Base-by-base conservation (phyloP, 805 yeast species). In the Komagataella mondaviorum region DNA sequence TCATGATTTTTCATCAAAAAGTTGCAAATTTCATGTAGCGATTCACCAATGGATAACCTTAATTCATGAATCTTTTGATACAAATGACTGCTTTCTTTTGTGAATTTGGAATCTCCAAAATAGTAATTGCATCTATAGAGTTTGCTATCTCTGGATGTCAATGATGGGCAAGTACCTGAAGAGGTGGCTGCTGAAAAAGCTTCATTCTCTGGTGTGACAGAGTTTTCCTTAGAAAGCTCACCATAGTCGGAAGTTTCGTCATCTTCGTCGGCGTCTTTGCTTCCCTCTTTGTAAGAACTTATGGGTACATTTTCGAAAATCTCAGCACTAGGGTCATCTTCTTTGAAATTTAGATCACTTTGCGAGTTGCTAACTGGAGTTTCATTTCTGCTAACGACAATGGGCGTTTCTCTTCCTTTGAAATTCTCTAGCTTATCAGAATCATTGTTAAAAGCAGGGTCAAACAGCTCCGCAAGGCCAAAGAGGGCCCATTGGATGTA, bases 391-490 rank as follows among this genome's bases (percentile, higher is more conserved):
- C 45, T 52, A 52, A 48, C 59, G 52, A 17, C 55, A 59, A 36
- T 57, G 53, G 14, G 57, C 39, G 23, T 39, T 39, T 39, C 47
- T 44, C 23, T 30, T 43, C 17, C 43, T 23, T 14, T 59, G 62
- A 6, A 61, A 20, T 57, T 55, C 36, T 58, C 58, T 30, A 67
- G 60, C 48, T 66, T 66, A 20, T 65, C 39, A 10, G 39, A 30
- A 10, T 30, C 39, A 30, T 10, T 30, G 5, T 14, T 73, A 56
- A 72, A 81, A 7, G 80, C 78, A 0, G 90, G 84, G 59, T 85
- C 95, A 56, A 83, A 75, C 48, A 86, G 65, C 49, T 71, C 69
- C 20, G 93, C 73, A 7, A 79, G 66, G n/a, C 95, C 95, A 24
- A 90, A 80, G 5, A 81, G 56, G 0, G 80, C 68, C 53, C 81